Percentiles rank a stretch among this genome's conserved stretches.
Conservation (phyloP, 495 filamentous ascomycete genomes). For the Lasiosphaeris hirsuta region DNA sequence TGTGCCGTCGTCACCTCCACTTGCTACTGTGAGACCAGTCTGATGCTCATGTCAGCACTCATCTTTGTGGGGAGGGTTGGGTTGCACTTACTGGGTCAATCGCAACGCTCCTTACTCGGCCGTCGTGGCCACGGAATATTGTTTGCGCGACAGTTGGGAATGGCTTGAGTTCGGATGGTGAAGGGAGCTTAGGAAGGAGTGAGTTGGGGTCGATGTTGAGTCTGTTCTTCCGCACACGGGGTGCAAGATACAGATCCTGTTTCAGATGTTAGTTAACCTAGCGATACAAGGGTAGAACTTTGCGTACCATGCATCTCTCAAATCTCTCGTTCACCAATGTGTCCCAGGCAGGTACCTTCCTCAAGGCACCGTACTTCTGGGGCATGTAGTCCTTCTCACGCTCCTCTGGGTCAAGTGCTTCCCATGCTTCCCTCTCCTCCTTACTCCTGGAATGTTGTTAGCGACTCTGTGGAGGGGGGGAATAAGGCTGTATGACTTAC, state of each 20-base stretch:
- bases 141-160: slow-evolving; percentile 88
- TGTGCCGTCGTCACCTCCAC: slow-evolving; percentile 90
- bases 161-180: slow-evolving; percentile 84
- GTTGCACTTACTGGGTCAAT: slow-evolving; percentile 43
- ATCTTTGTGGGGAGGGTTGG: slow-evolving; percentile 52
- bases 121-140: slow-evolving; percentile 82
- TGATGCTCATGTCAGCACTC: slow-evolving; percentile 48
- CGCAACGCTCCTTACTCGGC: slow-evolving; percentile 76
- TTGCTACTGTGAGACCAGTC: slow-evolving; percentile 51
- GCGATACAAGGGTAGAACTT: neutral
- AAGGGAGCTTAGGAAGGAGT: slow-evolving; percentile 90
- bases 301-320: slow-evolving; percentile 68
- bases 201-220: slow-evolving; percentile 96
- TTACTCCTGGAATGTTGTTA: slow-evolving; percentile 45
- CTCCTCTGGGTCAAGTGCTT: slow-evolving; percentile 83
- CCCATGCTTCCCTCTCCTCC: slow-evolving; percentile 84
- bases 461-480: neutral
- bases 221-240: slow-evolving; percentile 85
- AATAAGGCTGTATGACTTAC: slow-evolving; percentile 5
- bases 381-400: slow-evolving; percentile 86
- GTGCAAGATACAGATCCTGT: slow-evolving; percentile 85
- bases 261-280: neutral
- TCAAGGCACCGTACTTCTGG: slow-evolving; percentile 71
- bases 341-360: slow-evolving; percentile 91
- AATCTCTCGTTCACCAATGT: slow-evolving; percentile 91